Conservation (phyloP, 2,329 filamentous ascomycete species). For the Spiromastix sp. region DNA sequence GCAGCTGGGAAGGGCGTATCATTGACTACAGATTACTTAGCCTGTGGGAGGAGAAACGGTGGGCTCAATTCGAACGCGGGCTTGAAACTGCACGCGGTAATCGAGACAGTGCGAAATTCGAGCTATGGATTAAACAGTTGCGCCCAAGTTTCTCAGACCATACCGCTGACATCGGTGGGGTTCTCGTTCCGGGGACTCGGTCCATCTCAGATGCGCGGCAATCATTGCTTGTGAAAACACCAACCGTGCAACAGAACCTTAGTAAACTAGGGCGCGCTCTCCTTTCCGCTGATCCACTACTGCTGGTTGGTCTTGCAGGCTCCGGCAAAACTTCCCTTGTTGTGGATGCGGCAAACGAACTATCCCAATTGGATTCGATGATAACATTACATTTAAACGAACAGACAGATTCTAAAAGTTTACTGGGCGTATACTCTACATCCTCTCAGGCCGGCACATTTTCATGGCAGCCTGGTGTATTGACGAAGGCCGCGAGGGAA, state of each 20-base stretch:
- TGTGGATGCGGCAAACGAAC: conserved; percentile 67
- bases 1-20: conserved; percentile 61
- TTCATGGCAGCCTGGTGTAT: conserved; percentile 79
- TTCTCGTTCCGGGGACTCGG: conserved; percentile 52
- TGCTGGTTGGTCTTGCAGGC: conserved; percentile 74
- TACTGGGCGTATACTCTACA: conserved; percentile 88
- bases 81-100: conserved; percentile 16
- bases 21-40: conserved; percentile 71
- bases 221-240: conserved; percentile 55
- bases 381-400: conserved; percentile 95
- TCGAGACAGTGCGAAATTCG: conserved; percentile 14
- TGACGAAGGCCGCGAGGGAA: conserved; percentile 88
- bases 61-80: conserved; percentile 34
- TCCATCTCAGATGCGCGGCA: conserved; percentile 26
- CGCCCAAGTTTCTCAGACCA: conserved; percentile 42
- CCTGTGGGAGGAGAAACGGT: conserved; percentile 53
- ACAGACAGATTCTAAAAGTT: conserved; percentile 93
- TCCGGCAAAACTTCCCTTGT: conserved; percentile 84
- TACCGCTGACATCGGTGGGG: conserved; percentile 54
- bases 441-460: conserved; percentile 82
- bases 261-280: conserved; percentile 58
- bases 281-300: conserved; percentile 57
- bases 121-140: conserved; percentile 20
- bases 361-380: conserved; percentile 72
- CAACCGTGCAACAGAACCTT: conserved; percentile 64